A percentile compares a stretch with the other conserved stretches of the same genome.
Conservation (phyloP, 177 flowering plant species). For the Vitis hybrid region DNA sequence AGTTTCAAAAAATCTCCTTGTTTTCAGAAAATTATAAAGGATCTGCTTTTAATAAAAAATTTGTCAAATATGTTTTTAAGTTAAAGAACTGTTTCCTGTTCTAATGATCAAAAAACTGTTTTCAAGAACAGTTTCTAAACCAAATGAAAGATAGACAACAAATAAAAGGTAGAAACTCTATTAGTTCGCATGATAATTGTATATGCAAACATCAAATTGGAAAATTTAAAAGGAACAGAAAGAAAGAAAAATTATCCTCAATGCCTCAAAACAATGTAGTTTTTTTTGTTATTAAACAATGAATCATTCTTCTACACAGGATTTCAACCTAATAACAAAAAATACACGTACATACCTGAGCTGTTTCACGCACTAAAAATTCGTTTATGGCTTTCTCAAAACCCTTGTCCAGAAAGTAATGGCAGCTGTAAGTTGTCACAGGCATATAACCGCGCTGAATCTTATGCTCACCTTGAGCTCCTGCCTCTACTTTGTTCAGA, state of each 20-base stretch:
- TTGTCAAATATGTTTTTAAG: too few species aligned
- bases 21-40: too few species aligned
- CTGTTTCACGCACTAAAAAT: slow-evolving; percentile 69
- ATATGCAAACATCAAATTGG: not conserved
- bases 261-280: not conserved
- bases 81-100: too few species aligned
- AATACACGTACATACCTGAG: slow-evolving; percentile 51
- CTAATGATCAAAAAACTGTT: too few species aligned
- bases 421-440: slow-evolving; percentile 85
- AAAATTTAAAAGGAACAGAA: not conserved
- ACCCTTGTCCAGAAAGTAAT: slow-evolving; percentile 68
- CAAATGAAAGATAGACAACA: not conserved
- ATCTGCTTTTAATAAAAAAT: too few species aligned
- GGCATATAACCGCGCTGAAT: slow-evolving; percentile 92
- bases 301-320: not conserved
- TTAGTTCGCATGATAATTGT: not conserved
- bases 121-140: too few species aligned
- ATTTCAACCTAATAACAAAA: too few species aligned
- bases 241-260: not conserved
- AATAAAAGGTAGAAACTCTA: not conserved
- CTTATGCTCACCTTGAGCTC: slow-evolving; percentile 99
- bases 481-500: slow-evolving; percentile 83
- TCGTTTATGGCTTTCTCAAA: slow-evolving; percentile 63
- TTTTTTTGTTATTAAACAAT: not conserved
- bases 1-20: too few species aligned